Conservation (phyloP, 1,284 basidiomycete genomes). For the Marasmius fiardii region DNA sequence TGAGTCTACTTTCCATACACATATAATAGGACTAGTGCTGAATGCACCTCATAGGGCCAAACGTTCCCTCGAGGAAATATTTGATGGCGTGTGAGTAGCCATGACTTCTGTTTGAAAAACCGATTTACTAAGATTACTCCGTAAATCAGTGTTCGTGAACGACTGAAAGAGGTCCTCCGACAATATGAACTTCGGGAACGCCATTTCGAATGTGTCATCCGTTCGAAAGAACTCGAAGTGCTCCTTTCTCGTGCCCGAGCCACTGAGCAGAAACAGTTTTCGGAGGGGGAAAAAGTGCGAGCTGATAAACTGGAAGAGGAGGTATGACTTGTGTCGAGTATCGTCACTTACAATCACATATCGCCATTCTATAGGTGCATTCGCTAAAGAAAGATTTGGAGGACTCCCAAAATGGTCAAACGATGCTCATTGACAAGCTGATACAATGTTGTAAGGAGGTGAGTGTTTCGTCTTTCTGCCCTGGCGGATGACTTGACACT, state of each 20-base stretch:
- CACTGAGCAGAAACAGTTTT: conserved; percentile 77
- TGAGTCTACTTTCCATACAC: conserved; percentile 32
- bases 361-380: conserved; percentile 42
- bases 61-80: conserved; percentile 72
- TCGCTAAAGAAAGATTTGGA: conserved; percentile 71
- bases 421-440: conserved; percentile 74
- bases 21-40: conserved; percentile 10
- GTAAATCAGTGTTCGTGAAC: conserved; percentile 62
- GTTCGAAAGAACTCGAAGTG: conserved; percentile 84
- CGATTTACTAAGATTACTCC: conserved; percentile 1
- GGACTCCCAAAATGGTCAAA: conserved; percentile 68
- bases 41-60: conserved; percentile 47
- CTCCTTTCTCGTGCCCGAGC: conserved; percentile 77
- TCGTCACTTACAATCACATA: conserved; percentile 12
- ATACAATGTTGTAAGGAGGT: conserved; percentile 83
- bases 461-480: conserved; percentile 22
- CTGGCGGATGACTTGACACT: conserved; percentile 19
- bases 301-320: conserved; percentile 71
- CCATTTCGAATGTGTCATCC: conserved; percentile 84
- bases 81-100: conserved; percentile 68
- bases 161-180: conserved; percentile 76
- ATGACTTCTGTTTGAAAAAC: conserved; percentile 1
- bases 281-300: conserved; percentile 64
- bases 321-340: conserved; percentile 34
- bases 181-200: conserved; percentile 84